Base-by-base conservation (phyloP, 805 yeast species). In the Ogataea haglerorum region DNA sequence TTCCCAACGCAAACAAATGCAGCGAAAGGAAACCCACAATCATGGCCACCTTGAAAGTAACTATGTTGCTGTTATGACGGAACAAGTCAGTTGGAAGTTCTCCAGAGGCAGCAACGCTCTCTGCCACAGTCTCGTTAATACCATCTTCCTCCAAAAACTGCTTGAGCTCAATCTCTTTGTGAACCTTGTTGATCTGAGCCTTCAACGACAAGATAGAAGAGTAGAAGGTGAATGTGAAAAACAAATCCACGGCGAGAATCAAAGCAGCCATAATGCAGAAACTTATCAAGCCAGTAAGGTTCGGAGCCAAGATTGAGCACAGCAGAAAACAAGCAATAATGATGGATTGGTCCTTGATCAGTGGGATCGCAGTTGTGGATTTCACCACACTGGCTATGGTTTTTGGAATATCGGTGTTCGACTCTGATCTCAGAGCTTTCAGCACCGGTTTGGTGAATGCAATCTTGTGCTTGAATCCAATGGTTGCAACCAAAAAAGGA, bases 121-220 rank as follows among this genome's bases (percentile, higher is more conserved):
- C 80, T 9, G 96, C 96, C 24, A 85, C 84, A 34, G 69, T 61
- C 28, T 79, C 77, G 31, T 85, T 74, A 24, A 91, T 76, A 18
- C 99, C 98, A 57, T 91, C 99, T 60, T 91, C 99, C 67, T 90
- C 93, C 48, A 91, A 70, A 21, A 86, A 88, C 47, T 78, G 80
- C 58, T 83, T 81, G 58, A 89, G 75, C 40, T 79, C 77, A 44
- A 86, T 80, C 34, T 88, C 84, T 49, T 87, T 79, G 63, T 90
- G 87, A 41, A 93, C 93, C 45, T 85, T 72, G 59, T 79, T 80
- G 61, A 91, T 87, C 63, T 93, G 96, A 33, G 91, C 80, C 65
- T 91, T 91, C 61, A 91, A 73, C 2, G 95, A 80, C 51, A 91
- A 74, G 40, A 87, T 76, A 3, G 96, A 89, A 10, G 95, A 71